Evolutionary conservation across 2,329 filamentous ascomycete species (phyloP).

Genomic region (Akanthomyces uredinophilus): DNA sequence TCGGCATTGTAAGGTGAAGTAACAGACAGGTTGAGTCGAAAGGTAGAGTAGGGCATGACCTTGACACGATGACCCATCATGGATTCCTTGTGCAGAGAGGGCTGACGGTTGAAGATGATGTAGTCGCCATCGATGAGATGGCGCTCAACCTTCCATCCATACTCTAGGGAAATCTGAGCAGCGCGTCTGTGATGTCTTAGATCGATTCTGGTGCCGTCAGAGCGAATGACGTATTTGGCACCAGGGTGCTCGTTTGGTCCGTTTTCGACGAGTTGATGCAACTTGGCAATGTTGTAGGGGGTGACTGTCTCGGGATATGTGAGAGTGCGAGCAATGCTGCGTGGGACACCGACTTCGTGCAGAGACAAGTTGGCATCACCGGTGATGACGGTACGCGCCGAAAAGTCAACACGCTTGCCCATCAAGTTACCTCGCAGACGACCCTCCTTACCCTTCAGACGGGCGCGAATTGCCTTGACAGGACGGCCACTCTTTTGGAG

Average conservation of each 20-base stretch:
- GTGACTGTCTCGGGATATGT: conserved; percentile 98
- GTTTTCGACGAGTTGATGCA: conserved; percentile 85
- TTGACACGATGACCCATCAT: conserved; percentile 99
- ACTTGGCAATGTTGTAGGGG: conserved; percentile 91
- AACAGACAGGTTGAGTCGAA: conserved; percentile 93
- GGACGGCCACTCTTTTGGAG: conserved; percentile 95
- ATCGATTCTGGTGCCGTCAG: conserved; percentile 91
- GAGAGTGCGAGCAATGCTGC: conserved; percentile 84
- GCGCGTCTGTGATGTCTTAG: conserved; percentile 87
- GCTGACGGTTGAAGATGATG: conserved; percentile 99
- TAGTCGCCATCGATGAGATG: conserved; percentile 95
- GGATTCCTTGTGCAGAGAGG: conserved; percentile 97
- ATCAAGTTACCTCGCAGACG: conserved; percentile 97
- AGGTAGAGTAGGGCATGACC: conserved; percentile 99
- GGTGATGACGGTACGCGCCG: conserved; percentile 98
- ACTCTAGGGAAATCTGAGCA: conserved; percentile 79
- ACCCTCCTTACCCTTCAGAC: conserved; percentile 98
- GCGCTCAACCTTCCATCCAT: conserved; percentile 98
- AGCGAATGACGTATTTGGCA: conserved; percentile 92
- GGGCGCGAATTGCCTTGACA: conserved; percentile 92
- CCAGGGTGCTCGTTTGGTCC: conserved; percentile 93
- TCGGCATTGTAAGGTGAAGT: conserved; percentile 99
- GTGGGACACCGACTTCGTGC: conserved; percentile 94
- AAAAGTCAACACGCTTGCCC: conserved; percentile 99
- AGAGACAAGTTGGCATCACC: conserved; percentile 95